Conservation (phyloP, 345 rosid species). For the Acer yangbiense region DNA sequence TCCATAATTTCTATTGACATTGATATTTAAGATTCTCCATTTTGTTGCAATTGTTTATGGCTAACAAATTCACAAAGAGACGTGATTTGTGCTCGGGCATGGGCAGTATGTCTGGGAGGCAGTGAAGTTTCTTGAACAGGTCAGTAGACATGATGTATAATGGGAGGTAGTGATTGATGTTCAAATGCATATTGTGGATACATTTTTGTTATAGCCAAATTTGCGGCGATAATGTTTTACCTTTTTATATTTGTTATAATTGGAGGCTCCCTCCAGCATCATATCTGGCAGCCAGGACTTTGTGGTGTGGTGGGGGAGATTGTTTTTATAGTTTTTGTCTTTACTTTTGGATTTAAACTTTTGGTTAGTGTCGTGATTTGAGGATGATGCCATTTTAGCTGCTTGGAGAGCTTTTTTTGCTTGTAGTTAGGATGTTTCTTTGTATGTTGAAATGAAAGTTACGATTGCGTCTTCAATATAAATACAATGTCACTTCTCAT, state of each 20-base stretch:
- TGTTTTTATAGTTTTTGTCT: neutral
- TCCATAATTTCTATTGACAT: slow-evolving; percentile 9
- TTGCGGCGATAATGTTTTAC: neutral
- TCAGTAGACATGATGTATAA: slow-evolving; percentile 14
- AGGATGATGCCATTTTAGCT: neutral
- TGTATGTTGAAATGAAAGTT: neutral
- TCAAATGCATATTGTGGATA: neutral
- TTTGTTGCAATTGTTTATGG: slow-evolving; percentile 8
- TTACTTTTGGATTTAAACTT: neutral
- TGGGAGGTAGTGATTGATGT: neutral
- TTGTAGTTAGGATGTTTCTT: neutral
- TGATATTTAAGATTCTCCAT: slow-evolving; percentile 8
- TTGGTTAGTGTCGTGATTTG: neutral
- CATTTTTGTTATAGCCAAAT: neutral
- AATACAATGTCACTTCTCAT: neutral
- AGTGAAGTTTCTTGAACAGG: slow-evolving; percentile 20
- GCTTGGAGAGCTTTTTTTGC: neutral
- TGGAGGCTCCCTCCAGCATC: neutral
- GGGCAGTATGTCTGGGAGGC: slow-evolving; percentile 13
- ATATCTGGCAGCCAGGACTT: neutral
- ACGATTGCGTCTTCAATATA: neutral
- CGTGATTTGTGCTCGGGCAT: neutral
- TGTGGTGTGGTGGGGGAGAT: neutral
- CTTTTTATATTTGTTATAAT: neutral
- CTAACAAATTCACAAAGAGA: slow-evolving; percentile 3